Base-by-base conservation (phyloP, 1,284 basidiomycete species). In the Fistulina hepatica region DNA sequence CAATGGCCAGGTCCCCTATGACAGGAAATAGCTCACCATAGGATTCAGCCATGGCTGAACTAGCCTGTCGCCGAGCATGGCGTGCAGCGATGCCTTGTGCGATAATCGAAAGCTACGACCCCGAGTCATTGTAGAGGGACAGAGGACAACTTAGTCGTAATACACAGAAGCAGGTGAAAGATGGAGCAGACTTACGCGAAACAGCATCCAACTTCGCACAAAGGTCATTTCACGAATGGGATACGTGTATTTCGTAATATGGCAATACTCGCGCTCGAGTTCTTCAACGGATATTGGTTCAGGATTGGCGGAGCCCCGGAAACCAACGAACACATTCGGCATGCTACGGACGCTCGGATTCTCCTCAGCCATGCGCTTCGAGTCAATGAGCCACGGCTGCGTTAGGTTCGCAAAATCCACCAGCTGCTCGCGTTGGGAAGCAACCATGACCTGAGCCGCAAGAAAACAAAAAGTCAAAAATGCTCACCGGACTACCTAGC, bases 61-160 rank as follows among this genome's bases (percentile, higher is more conserved):
- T 89, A 0, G 91, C 91, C 60, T 94, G 91, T 6, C 86, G 76
- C 33, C 78, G 69, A 0, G 88, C 85, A 36, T 74, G 75, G 11
- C 94, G 74, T 4, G 94, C 93, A 2, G 92, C 89, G 43, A 97
- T 94, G 3, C 93, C 93, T 60, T 97, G 93, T 1, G 76, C 65
- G 48, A 97, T 97, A 43, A 97, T 76, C 0, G 89, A 74, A 16
- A 30, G 13, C 37, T 25, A 36, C 33, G 3, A 17, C 35, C 7
- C 34, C 26, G 28, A 30, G 33, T 20, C 11, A 34, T n/a, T 12
- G 39, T 13, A 17, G 16, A 27, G 39, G 21, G 21, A 27, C 6
- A 33, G n/a, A 35, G 19, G 10, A 9, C 6, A 30, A n/a, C 6
- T 30, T 6, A 30, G 17, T 12, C n/a, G 6, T n/a, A 7, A 16